Base-by-base conservation (phyloP, 345 rosid genomes). In the Orychophragmus violaceus region DNA sequence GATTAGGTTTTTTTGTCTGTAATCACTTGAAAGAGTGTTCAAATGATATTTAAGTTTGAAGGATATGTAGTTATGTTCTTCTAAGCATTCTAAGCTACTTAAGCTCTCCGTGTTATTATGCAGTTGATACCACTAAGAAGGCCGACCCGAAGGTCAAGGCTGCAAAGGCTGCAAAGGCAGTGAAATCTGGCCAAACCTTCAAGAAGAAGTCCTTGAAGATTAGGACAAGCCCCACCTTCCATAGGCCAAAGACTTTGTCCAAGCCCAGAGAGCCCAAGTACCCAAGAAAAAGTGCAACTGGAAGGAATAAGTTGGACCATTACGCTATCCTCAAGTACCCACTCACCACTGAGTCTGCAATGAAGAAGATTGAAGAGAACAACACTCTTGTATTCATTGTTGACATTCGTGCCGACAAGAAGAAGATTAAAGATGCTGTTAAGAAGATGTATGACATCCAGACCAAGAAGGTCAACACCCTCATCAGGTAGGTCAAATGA, bases 351-450 rank as follows among this genome's bases (percentile, higher is more conserved):
- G 96, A 93, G 68, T 85, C 91, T 1, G 97, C 99, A 0, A 94
- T 94, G 97, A 90, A 90, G 74, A 94, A 90, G 81, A 94, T 90
- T 52, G 97, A 94, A 33, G 97, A 94, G 60, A 90, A 88, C 83
- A 94, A 88, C 79, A 94, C 99, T 18, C 78, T 90, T 75, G 97
- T 90, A 5, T 94, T 94, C 82, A 94, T 94, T 39, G 99, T 94
- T 28, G 96, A 94, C 82, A 80, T 94, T 33, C 90, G 91, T 66
- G 95, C 99, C 3, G 92, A 85, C 77, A 90, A 94, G 80, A 90
- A 90, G 78, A 88, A 88, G 81, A 94, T 94, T 14, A 88, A 88
- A 77, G 92, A 77, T 69, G 96, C 96, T 3, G 96, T 94, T 33
- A 87, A 87, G 85, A 94, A 88, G 78, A 94, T 94, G 97, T 87